Base-by-base conservation (phyloP, 2,329 filamentous ascomycete genomes). In the Paecilomyces fulvus region DNA sequence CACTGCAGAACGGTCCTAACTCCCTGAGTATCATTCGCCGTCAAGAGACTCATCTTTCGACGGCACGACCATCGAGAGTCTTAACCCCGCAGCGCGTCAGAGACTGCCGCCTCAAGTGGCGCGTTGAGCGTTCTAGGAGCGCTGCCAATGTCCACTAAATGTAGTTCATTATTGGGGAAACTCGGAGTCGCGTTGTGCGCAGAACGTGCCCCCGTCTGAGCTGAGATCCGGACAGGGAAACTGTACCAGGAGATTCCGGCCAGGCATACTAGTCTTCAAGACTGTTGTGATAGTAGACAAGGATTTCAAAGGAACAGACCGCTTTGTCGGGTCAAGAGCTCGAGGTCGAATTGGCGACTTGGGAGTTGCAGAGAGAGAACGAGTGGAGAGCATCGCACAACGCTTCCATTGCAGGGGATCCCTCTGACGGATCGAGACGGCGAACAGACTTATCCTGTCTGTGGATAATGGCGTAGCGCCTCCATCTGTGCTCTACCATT, bases 11-110 rank as follows among this genome's bases (percentile, higher is more conserved):
- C 23, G 55, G 57, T 49, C 58, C 60, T 61, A 55, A 55, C 55
- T 55, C 50, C 55, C 54, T 64, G 56, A 56, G 56, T 59, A 56
- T 55, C 53, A 61, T 53, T 37, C 49, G 54, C 46, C 54, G 33
- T 57, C 57, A 59, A 55, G 55, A 51, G 57, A 43, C 43, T 31
- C 43, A 21, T 57, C 31, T 49, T 37, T 62, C 54, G 53, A 51
- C 43, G 51, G 56, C 21, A 59, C 54, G 30, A 51, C 54, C 58
- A 61, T 33, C 31, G 20, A 43, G 33, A 33, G 37, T 56, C 55
- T 30, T 59, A 64, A 61, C 62, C 68, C 67, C 67, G 67, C 66
- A 65, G 63, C 58, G 55, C 55, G 57, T 61, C 66, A 61, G 61
- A 55, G 58, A 59, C 58, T 58, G 54, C 54, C 59, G 56, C 54